Evolutionary conservation across 2,329 filamentous ascomycete genomes (phyloP).

Genomic region (Ophiognomonia clavigignenti-juglandacearum): DNA sequence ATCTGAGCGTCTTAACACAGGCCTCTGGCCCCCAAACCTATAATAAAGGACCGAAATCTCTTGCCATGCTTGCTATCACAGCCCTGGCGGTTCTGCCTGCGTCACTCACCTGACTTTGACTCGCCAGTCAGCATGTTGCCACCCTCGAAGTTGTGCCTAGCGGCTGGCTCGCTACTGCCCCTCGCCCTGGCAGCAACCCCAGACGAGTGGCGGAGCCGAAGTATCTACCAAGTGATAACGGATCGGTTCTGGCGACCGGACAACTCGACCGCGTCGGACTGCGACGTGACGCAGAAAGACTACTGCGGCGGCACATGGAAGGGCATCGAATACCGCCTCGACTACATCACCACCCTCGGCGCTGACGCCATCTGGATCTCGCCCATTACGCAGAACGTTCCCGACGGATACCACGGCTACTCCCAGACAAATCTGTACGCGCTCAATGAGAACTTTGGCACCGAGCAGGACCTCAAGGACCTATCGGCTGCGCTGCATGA

Average conservation of each 20-base stretch:
- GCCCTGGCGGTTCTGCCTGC: not conserved
- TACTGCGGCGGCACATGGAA: constrained; percentile 8
- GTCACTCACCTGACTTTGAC: not conserved
- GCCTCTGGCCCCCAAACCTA: not conserved
- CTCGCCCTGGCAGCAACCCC: not conserved
- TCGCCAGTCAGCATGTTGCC: not conserved
- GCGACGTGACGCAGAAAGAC: not conserved
- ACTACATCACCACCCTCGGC: constrained; percentile 6
- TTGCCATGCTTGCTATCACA: not conserved
- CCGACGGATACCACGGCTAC: constrained; percentile 23
- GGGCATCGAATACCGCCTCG: constrained; percentile 5
- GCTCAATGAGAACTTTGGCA: constrained; percentile 8
- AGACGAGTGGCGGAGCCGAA: constrained; percentile 4
- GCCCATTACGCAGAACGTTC: constrained; percentile 5
- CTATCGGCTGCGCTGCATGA: not conserved
- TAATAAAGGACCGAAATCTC: not conserved
- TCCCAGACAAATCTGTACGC: constrained; percentile 3
- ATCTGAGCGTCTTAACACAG: not conserved
- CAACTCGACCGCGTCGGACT: not conserved
- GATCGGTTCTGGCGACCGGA: constrained; percentile 3
- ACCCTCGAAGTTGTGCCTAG: not conserved
- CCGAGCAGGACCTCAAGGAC: not conserved
- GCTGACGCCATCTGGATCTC: constrained; percentile 3
- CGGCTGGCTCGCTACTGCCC: not conserved
- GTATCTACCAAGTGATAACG: constrained; percentile 7